phyloP scores from a whole-genome alignment of 345 rosid genomes.

The Mangifera indica region DNA sequence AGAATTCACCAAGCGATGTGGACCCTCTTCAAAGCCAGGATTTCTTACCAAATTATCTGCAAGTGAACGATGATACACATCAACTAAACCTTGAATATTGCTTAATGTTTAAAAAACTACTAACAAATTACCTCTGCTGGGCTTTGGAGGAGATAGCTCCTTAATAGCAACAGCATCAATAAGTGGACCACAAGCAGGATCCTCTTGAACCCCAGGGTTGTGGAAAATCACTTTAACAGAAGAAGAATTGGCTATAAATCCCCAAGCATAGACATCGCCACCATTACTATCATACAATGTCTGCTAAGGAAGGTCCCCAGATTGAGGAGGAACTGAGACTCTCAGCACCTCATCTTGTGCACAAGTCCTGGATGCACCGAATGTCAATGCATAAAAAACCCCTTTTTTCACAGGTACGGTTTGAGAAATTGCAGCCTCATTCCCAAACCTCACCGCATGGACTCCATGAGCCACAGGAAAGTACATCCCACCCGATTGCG shows the following conservation, averaged over 20 bases:
- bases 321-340: conserved; percentile 63
- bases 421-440: conserved; percentile 90
- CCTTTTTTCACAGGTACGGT: conserved; percentile 58
- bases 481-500: conserved; percentile 93
- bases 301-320: conserved; percentile 88
- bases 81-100: neutral
- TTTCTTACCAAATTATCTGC: conserved; percentile 85
- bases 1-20: conserved; percentile 70
- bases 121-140: conserved; percentile 68
- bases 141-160: conserved; percentile 62
- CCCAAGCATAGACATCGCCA: conserved; percentile 89
- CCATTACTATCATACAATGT: conserved; percentile 83
- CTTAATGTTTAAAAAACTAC: no score
- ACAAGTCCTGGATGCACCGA: conserved; percentile 94
- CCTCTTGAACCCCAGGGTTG: conserved; percentile 93
- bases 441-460: conserved; percentile 94
- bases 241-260: conserved; percentile 48
- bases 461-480: conserved; percentile 85
- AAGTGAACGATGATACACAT: neutral
- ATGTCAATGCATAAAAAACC: conserved; percentile 76
- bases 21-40: conserved; percentile 89
- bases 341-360: conserved; percentile 90
- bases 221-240: conserved; percentile 58
- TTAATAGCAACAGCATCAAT: conserved; percentile 94
- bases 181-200: conserved; percentile 97